Evolutionary conservation across 208 protist genomes (phyloP), one percentile per base, ranked within the genome.

Genomic region (Crithidia mellificae): DNA sequence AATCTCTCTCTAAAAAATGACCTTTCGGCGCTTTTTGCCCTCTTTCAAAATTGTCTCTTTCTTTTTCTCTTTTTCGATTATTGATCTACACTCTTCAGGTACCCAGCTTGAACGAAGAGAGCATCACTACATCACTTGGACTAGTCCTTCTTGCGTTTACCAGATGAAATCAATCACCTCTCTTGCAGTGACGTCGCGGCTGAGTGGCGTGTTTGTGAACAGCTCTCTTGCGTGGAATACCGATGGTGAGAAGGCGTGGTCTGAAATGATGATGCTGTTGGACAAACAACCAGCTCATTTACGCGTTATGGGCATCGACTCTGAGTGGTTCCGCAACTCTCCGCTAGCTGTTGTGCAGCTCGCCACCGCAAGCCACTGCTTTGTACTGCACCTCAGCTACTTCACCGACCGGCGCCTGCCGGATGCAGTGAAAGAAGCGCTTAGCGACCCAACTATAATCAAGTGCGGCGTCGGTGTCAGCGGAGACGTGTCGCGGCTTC

Each of bases 361-460:
- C 17, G 78, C 78, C 5, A 82, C 84, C 22, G 49, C 58, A 14
- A 85, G 74, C 20, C 81, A 87, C 58, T 90, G 84, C 75, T 83
- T 90, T 32, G 81, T 90, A 24, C 41, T 90, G 56, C 84, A 87
- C 47, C 62, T 90, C 51, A 80, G 58, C 46, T 83, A 80, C 71
- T 63, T 87, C n/a, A 41, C 65, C 2, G 41, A 66, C 5, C 77
- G 81, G 9, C 22, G 7, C 4, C 65, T 90, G 27, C 81, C 84
- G 6, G 20, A 22, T 4, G 32, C 41, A 2, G 73, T 85, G 34
- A 67, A 61, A 46, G 36, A 57, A 2, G 51, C 65, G 8, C 62
- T 90, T 3, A 66, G 50, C 53, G 68, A 81, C 43, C 47, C 68
- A 11, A 47, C 38, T 1, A 66, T 85, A 49, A 75, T 87, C 43